These are phyloP conservation scores for Ganoderma boninense DNA, from an alignment of 1,284 basidiomycete species.

Conservation along the genomic window DNA sequence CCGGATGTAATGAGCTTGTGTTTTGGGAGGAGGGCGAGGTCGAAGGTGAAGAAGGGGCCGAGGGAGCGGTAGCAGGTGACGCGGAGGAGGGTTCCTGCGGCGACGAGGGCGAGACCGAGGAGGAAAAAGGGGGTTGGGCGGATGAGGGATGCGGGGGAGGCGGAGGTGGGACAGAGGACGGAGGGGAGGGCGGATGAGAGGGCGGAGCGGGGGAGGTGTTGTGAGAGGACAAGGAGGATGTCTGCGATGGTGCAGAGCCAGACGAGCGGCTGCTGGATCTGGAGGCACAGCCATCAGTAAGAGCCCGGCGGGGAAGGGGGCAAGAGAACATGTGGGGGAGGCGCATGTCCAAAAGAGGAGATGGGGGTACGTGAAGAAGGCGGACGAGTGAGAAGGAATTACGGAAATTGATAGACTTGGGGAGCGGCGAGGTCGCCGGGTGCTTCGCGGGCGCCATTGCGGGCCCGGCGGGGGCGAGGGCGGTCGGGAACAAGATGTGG, in stretches of 20 bases:
- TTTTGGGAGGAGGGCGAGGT: slow-evolving; percentile 62
- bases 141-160: slow-evolving; percentile 44
- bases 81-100: slow-evolving; percentile 53
- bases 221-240: slow-evolving; percentile 53
- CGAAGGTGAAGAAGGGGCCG: slow-evolving; percentile 69
- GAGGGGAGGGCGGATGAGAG: slow-evolving; percentile 35
- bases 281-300: not conserved
- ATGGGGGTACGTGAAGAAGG: not conserved
- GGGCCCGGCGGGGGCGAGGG: not conserved
- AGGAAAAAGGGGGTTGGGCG: slow-evolving; percentile 56
- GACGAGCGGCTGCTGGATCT: slow-evolving; percentile 61
- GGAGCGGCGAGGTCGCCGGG: not conserved
- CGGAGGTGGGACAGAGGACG: slow-evolving; percentile 35
- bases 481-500: not conserved
- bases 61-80: slow-evolving; percentile 49
- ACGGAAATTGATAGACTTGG: not conserved
- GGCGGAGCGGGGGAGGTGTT: slow-evolving; percentile 41
- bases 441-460: slow-evolving; percentile 2
- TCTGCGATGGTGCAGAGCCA: slow-evolving; percentile 61
- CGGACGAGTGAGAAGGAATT: not conserved
- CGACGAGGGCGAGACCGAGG: slow-evolving; percentile 56
- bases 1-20: slow-evolving; percentile 64
- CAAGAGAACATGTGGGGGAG: slow-evolving; percentile 7
- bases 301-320: slow-evolving; percentile 5
- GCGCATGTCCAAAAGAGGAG: slow-evolving; percentile 3